These are phyloP conservation scores for Linum tenue DNA, from an alignment of 345 rosid species.

Conservation along the genomic window DNA sequence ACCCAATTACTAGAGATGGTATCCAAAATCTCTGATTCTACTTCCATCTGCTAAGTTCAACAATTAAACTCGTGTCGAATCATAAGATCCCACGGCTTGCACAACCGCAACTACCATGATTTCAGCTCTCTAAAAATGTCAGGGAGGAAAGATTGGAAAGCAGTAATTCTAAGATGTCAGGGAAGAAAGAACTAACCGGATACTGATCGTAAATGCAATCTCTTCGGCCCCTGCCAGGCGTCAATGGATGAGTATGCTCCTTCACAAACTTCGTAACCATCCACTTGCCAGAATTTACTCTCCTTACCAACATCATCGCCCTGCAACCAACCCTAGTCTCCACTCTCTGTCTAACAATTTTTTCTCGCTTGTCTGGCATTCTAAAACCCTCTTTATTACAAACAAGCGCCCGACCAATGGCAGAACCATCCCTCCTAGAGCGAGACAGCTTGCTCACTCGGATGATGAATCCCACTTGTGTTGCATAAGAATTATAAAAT, in stretches of 20 bases:
- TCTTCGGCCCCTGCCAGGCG: constrained; percentile 82
- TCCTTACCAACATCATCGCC: constrained; percentile 96
- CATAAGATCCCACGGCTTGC: too few relatives aligned
- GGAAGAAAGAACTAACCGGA: constrained; percentile 57
- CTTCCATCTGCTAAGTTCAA: too few relatives aligned
- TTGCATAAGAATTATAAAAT: constrained; percentile 84
- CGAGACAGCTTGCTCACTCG: constrained; percentile 98
- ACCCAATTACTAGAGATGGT: too few relatives aligned
- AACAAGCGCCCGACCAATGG: constrained; percentile 91
- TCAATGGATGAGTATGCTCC: constrained; percentile 79
- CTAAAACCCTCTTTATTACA: constrained; percentile 95
- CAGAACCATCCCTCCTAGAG: constrained; percentile 90
- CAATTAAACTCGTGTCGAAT: too few relatives aligned
- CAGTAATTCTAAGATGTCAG: not conserved
- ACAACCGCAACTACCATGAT: too few relatives aligned
- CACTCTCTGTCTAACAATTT: constrained; percentile 85
- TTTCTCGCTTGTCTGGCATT: constrained; percentile 88
- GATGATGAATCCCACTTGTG: constrained; percentile 69
- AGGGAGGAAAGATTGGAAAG: too few relatives aligned
- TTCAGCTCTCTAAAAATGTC: too few relatives aligned
- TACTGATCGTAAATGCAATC: constrained; percentile 94
- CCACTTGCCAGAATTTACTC: constrained; percentile 90
- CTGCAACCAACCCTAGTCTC: constrained; percentile 98
- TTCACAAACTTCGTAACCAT: constrained; percentile 78
- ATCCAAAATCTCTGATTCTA: too few relatives aligned